A percentile compares a stretch with the other conserved stretches of the same genome.
phyloP scores from a whole-genome alignment of 208 protist species.

The Acanthamoeba castellanii region DNA sequence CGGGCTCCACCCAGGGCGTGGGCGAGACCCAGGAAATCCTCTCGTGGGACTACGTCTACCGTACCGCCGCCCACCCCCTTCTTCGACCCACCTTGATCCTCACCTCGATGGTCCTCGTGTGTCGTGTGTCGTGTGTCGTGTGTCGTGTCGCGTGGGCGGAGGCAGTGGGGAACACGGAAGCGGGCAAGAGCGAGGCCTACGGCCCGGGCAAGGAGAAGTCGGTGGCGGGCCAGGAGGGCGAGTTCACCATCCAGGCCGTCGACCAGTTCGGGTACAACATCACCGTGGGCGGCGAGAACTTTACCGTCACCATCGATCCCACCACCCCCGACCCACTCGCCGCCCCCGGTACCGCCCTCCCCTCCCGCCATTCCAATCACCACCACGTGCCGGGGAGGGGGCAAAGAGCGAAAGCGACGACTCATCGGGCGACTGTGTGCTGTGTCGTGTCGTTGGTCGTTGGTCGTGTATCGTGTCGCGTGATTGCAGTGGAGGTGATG shows the following conservation, averaged over 20 bases:
- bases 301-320: neutral
- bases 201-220: neutral
- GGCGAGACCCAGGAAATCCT: constrained; percentile 38
- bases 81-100: neutral
- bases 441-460: neutral
- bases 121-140: neutral
- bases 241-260: neutral
- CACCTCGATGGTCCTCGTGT: neutral
- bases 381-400: too few species aligned
- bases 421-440: too few species aligned
- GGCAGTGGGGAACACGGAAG: neutral
- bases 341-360: neutral
- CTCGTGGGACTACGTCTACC: neutral
- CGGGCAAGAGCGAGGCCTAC: neutral
- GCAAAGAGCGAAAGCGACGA: too few species aligned
- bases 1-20: neutral
- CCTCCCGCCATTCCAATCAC: too few species aligned
- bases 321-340: neutral
- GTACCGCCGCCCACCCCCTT: neutral
- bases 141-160: neutral
- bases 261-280: constrained; percentile 31
- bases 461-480: neutral
- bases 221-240: neutral
- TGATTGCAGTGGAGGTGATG: neutral
- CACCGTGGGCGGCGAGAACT: neutral